Conservation (phyloP, 2,329 filamentous ascomycete species). For the Laburnicola sp. region DNA sequence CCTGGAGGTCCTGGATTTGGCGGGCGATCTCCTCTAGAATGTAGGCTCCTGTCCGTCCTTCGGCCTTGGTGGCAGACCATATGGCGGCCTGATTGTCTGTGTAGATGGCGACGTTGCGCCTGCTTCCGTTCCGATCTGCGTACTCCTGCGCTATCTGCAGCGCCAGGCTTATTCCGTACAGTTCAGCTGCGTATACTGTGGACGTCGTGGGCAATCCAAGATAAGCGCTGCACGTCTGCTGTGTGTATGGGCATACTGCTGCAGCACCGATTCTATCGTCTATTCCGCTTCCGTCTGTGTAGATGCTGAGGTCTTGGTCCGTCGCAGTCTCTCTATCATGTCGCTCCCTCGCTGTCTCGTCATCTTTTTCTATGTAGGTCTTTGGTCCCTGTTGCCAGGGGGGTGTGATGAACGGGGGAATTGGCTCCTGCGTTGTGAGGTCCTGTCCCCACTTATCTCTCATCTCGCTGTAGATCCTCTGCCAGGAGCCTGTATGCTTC, state of each 20-base stretch:
- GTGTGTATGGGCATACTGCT: conserved; percentile 19
- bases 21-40: background rate
- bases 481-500: conserved; percentile 9
- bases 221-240: conserved; percentile 17
- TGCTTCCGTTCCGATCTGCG: conserved; percentile 10
- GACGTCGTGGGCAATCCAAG: conserved; percentile 15
- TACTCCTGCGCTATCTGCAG: conserved; percentile 23
- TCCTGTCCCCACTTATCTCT: background rate
- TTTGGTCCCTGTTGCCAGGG: conserved; percentile 14
- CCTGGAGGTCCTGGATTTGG: background rate
- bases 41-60: background rate
- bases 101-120: conserved; percentile 17
- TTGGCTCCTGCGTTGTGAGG: conserved; percentile 14
- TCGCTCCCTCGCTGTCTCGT: conserved; percentile 12
- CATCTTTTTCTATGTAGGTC: conserved; percentile 18
- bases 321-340: conserved; percentile 18
- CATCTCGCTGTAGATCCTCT: conserved; percentile 18
- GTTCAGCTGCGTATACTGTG: conserved; percentile 18
- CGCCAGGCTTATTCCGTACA: conserved; percentile 23
- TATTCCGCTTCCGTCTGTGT: conserved; percentile 27
- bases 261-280: conserved; percentile 20
- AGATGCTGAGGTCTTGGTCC: conserved; percentile 22
- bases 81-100: conserved; percentile 24
- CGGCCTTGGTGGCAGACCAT: conserved; percentile 16
- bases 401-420: conserved; percentile 6